A percentile compares a stretch with the other conserved stretches of the same genome.
phyloP scores from a whole-genome alignment of 1,284 basidiomycete species.

The Melampsora americana region DNA sequence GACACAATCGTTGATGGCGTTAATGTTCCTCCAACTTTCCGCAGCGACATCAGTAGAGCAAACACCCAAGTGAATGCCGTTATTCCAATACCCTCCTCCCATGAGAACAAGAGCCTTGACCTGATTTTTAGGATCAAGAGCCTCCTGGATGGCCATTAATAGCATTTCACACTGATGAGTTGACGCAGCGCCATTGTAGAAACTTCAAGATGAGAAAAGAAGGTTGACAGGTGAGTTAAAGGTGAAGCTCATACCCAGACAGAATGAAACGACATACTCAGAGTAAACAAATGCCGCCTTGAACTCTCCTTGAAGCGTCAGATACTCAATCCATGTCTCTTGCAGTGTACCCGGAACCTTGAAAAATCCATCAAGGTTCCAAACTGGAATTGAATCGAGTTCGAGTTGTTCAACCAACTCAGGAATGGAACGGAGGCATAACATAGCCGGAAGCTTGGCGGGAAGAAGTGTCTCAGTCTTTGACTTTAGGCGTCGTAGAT shows the following conservation, averaged over 20 bases:
- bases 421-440: constrained; percentile 52
- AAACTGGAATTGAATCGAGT: constrained; percentile 54
- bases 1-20: constrained; percentile 56
- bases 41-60: constrained; percentile 53
- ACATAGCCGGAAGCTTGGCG: constrained; percentile 56
- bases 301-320: constrained; percentile 49
- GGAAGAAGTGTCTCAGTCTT: constrained; percentile 53
- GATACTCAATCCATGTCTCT: constrained; percentile 56
- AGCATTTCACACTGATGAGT: constrained; percentile 56
- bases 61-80: constrained; percentile 56
- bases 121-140: constrained; percentile 50
- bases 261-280: constrained; percentile 49
- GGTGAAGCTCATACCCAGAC: too few species aligned
- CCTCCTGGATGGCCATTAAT: constrained; percentile 55
- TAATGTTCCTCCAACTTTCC: constrained; percentile 59
- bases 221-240: neutral
- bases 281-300: constrained; percentile 56
- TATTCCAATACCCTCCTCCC: constrained; percentile 55
- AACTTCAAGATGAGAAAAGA: neutral
- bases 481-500: constrained; percentile 56
- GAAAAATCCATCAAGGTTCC: constrained; percentile 49
- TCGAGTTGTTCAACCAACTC: constrained; percentile 49
- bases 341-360: constrained; percentile 55
- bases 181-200: constrained; percentile 56
- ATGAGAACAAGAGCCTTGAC: constrained; percentile 27